phyloP scores from a whole-genome alignment of 23 red algal genomes.

The Chondrus crispus region DNA sequence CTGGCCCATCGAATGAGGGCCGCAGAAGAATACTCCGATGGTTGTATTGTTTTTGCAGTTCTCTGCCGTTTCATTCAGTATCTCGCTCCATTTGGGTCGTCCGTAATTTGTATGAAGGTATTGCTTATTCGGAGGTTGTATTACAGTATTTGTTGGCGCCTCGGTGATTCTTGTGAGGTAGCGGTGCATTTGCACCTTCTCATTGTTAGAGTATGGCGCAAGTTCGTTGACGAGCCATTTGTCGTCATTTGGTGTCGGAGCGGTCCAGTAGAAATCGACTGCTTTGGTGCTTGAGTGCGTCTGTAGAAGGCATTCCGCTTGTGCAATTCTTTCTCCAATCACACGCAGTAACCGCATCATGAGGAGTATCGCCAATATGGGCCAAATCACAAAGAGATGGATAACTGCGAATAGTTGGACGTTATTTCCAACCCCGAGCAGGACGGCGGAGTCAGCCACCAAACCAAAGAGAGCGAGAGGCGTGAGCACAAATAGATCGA shows the following conservation, averaged over 20 bases:
- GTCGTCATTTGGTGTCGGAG: conserved; percentile 58
- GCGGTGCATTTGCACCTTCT: conserved; percentile 43
- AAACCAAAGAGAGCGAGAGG: conserved; percentile 37
- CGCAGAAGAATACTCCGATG: conserved; percentile 72
- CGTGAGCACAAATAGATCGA: conserved; percentile 58
- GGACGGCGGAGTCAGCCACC: conserved; percentile 14
- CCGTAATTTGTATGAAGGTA: conserved; percentile 60
- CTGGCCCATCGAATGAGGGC: conserved; percentile 56
- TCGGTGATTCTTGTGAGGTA: conserved; percentile 44
- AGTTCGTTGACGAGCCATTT: conserved; percentile 65
- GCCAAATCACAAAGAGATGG: conserved; percentile 51
- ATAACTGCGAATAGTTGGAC: conserved; percentile 42
- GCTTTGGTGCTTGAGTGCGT: conserved; percentile 45
- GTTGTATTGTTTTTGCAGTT: conserved; percentile 27
- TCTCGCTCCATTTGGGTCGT: conserved; percentile 63
- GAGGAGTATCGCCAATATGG: conserved; percentile 34
- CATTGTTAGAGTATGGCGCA: conserved; percentile 13
- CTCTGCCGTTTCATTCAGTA: conserved; percentile 58
- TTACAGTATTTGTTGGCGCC: background rate
- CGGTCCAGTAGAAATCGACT: conserved; percentile 78
- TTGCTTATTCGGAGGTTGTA: conserved; percentile 9
- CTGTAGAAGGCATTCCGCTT: conserved; percentile 27
- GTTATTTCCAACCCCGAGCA: conserved; percentile 3
- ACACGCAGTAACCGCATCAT: conserved; percentile 55
- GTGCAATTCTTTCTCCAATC: conserved; percentile 60